phyloP scores from a whole-genome alignment of 441 rosid genomes.

The Populus hybrid region DNA sequence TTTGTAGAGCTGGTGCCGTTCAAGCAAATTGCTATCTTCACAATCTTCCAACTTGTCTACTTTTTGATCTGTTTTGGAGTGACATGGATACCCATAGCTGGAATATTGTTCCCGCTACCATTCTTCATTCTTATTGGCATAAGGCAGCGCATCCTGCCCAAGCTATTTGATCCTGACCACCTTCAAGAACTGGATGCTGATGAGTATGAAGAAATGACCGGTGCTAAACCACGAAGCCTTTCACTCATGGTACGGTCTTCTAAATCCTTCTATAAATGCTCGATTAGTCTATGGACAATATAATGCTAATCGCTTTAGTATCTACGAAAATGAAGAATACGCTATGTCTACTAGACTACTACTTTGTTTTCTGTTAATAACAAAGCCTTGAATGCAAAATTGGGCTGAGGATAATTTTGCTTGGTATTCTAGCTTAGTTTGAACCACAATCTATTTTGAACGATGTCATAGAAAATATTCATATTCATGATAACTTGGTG shows the following conservation, averaged over 20 bases:
- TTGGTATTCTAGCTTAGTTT: neutral
- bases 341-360: neutral
- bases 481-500: constrained; percentile 2
- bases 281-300: neutral
- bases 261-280: neutral
- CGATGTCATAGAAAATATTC: neutral
- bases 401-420: neutral
- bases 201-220: constrained; percentile 70
- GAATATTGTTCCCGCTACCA: constrained; percentile 70
- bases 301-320: neutral
- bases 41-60: constrained; percentile 65
- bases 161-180: constrained; percentile 49
- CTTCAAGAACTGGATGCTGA: constrained; percentile 80
- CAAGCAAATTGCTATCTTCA: constrained; percentile 55
- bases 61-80: constrained; percentile 66
- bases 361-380: neutral
- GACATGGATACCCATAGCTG: constrained; percentile 87
- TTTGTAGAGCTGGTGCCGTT: constrained; percentile 73
- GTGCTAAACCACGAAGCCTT: constrained; percentile 47
- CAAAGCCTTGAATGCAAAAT: neutral
- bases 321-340: neutral
- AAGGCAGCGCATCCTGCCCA: constrained; percentile 64
- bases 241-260: constrained; percentile 36
- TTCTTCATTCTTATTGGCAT: constrained; percentile 63
- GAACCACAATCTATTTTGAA: neutral